Evolutionary conservation across 2,329 filamentous ascomycete genomes (phyloP), one percentile per base, ranked within the genome.

Genomic region (Plenodomus tracheiphilus): DNA sequence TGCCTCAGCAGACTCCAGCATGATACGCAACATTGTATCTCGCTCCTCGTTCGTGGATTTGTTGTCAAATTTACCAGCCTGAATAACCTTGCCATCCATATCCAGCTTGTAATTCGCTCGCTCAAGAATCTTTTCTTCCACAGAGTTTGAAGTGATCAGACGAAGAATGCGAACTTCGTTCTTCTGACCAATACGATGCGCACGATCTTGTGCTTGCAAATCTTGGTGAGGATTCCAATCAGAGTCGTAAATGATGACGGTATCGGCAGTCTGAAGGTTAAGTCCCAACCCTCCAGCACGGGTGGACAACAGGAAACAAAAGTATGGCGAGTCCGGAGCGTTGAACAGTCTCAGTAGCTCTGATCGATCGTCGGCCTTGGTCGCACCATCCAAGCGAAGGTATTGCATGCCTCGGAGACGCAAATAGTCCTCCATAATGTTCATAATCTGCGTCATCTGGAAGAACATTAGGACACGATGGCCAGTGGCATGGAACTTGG

Each of bases 361-460:
- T 1, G 92, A 97, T 59, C 94, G 90, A 74, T 99, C 94, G 67
- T 99, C 94, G 1, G 94, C 92, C 73, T 99, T 99, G 39, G 94
- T 99, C 0, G 91, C 94, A 78, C 94, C 94, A 67, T 99, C 94
- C 51, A 99, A 81, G 70, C 94, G 91, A 59, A 99, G 81, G 70
- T 96, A 99, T 66, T 88, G 82, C 60, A 96, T 81, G 39, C 87
- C 88, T 57, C 90, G 84, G 66, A 91, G 87, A 3, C 93, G 87
- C 54, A 99, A 76, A 72, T 96, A 99, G 71, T 99, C 94, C 65
- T 99, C 94, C 94, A 99, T 97, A 67, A 99, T 99, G 75, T 99
- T 96, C 94, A 99, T 99, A 70, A 99, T 99, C 54, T 96, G 92
- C 3, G 94, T 99, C 94, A 99, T 99, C 73, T 99, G 94, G 81